These are phyloP conservation scores for Lecanosticta acicola DNA, from an alignment of 2,329 filamentous ascomycete genomes.

Conservation along the genomic window DNA sequence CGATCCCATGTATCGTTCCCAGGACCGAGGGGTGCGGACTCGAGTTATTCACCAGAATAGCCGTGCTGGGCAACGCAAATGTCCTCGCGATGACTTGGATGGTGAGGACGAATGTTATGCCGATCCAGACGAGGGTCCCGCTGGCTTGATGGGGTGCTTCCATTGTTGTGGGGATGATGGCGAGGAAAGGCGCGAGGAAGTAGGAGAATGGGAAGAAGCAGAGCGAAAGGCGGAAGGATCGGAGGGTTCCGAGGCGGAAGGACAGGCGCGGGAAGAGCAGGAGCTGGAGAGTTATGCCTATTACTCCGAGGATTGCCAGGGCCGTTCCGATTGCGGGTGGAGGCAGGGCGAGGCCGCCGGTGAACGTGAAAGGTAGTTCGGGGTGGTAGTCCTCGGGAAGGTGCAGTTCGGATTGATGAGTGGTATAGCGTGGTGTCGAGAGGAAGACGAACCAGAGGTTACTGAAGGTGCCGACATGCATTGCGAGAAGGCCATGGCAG, in stretches of 20 bases:
- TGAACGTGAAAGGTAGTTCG: conserved; percentile 41
- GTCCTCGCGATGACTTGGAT: conserved; percentile 45
- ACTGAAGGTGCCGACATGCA: conserved; percentile 47
- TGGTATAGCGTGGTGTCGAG: conserved; percentile 41
- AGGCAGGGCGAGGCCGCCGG: conserved; percentile 45
- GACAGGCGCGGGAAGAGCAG: conserved; percentile 41
- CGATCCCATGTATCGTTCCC: conserved; percentile 55
- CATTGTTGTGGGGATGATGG: conserved; percentile 37
- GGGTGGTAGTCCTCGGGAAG: conserved; percentile 37
- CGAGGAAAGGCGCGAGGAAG: conserved; percentile 40
- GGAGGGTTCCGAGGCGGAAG: conserved; percentile 38
- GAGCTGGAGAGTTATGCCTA: conserved; percentile 44
- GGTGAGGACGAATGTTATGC: conserved; percentile 37
- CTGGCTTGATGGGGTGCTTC: conserved; percentile 37
- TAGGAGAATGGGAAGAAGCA: conserved; percentile 44
- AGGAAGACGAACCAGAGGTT: conserved; percentile 48
- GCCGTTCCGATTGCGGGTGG: conserved; percentile 45
- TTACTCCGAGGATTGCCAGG: conserved; percentile 44
- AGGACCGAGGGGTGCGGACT: conserved; percentile 53
- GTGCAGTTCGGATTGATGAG: conserved; percentile 24
- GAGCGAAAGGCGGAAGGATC: conserved; percentile 39
- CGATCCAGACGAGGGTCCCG: conserved; percentile 39
- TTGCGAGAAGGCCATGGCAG: conserved; percentile 42
- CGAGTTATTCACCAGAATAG: conserved; percentile 57
- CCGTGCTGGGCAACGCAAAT: conserved; percentile 51